phyloP scores from a whole-genome alignment of 352 stramenopile genomes.

The Globisporangium paroecandrum region DNA sequence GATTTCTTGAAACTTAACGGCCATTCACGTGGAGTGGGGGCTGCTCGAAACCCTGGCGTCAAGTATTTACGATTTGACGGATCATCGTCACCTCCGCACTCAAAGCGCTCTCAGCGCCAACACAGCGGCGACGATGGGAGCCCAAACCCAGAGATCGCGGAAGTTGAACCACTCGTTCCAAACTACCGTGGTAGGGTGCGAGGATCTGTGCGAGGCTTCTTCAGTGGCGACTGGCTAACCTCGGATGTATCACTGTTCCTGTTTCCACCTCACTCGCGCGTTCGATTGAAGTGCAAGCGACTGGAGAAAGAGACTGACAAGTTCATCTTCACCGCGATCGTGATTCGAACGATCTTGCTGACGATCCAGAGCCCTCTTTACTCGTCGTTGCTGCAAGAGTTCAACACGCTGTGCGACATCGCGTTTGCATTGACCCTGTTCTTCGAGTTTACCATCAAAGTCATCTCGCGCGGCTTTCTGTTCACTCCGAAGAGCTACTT shows the following conservation, averaged over 20 bases:
- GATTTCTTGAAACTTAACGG: slow-evolving; percentile 70
- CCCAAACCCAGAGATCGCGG: neutral
- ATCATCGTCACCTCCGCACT: slow-evolving; percentile 1
- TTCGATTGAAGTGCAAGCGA: slow-evolving; percentile 62
- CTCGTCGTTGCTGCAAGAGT: slow-evolving; percentile 73
- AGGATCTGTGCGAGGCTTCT: slow-evolving; percentile 41
- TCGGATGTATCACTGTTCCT: slow-evolving; percentile 77
- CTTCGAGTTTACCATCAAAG: slow-evolving; percentile 85
- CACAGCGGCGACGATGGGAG: neutral
- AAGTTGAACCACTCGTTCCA: slow-evolving; percentile 1
- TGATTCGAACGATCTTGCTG: slow-evolving; percentile 70
- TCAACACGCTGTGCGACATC: slow-evolving; percentile 70
- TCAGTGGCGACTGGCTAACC: slow-evolving; percentile 68
- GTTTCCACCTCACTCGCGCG: slow-evolving; percentile 63
- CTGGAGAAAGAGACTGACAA: slow-evolving; percentile 83
- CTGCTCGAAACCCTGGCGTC: neutral
- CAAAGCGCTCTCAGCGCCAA: slow-evolving; percentile 2
- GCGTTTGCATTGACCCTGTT: slow-evolving; percentile 69
- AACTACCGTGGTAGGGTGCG: slow-evolving; percentile 3
- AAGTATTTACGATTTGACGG: slow-evolving; percentile 18
- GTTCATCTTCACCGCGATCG: slow-evolving; percentile 80
- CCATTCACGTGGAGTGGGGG: slow-evolving; percentile 26
- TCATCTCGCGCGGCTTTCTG: slow-evolving; percentile 74
- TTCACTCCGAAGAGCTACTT: slow-evolving; percentile 80
- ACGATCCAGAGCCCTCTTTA: slow-evolving; percentile 78